Conservation (phyloP, 1,284 basidiomycete genomes). For the Fomitopsis pinicola region DNA sequence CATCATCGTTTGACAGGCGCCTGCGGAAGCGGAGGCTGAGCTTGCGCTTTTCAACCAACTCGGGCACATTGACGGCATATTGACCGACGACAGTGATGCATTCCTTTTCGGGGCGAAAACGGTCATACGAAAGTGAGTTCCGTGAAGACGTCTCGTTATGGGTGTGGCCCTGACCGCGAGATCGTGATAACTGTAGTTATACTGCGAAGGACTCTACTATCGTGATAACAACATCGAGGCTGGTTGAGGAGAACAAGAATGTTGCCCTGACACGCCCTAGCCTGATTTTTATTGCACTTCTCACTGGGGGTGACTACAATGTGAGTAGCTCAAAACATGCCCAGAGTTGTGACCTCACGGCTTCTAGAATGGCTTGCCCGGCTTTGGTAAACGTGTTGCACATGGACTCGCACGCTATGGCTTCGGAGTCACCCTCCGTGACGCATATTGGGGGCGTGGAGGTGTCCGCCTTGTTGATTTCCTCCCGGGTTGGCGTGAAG, state of each 20-base stretch:
- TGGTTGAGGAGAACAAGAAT: background rate
- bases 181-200: background rate
- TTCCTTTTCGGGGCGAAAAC: constrained; percentile 19
- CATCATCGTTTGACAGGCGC: constrained; percentile 32
- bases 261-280: background rate
- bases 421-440: constrained; percentile 4
- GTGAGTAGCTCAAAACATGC: background rate
- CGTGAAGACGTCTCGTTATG: too few species aligned
- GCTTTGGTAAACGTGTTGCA: constrained; percentile 5
- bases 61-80: constrained; percentile 46
- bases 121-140: constrained; percentile 15
- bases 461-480: background rate
- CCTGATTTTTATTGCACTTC: constrained; percentile 6
- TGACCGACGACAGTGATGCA: constrained; percentile 52
- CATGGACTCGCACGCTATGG: constrained; percentile 6
- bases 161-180: too few species aligned
- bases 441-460: background rate
- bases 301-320: constrained; percentile 10
- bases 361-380: background rate
- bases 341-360: background rate
- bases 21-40: constrained; percentile 62
- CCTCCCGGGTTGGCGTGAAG: constrained; percentile 1
- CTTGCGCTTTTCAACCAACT: constrained; percentile 44
- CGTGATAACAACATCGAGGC: background rate
- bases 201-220: background rate